Evolutionary conservation across 371 early-diverging fungal genomes (phyloP), one percentile per base, ranked within the genome.

Genomic region (Sporodiniella umbellata): DNA sequence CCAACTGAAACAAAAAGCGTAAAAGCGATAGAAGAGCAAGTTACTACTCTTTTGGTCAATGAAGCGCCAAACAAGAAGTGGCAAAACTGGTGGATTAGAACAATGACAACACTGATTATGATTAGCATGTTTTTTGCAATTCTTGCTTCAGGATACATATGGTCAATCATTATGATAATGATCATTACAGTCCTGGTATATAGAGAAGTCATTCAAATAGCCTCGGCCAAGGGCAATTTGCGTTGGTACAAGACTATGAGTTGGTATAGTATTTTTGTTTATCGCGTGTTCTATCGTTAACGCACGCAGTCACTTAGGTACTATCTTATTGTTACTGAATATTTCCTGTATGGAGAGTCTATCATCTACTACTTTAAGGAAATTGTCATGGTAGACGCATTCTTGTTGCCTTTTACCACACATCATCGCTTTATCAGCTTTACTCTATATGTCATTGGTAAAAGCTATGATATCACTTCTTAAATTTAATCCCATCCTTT

Each of bases 351-450:
- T 54, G 96, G 96, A 31, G 93, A 95, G 75, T 89, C 91, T 45
- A 76, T 95, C 49, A 92, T 94, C 51, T 86, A 90, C 50, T 87
- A 89, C 60, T 96, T 88, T 68, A 88, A 88, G 60, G 81, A 84
- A 50, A 70, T 79, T 40, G 81, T 90, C 33, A 75, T 87, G 61
- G 87, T 87, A 18, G 92, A 94, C 56, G 87, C 90, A 8, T 87
- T 91, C 49, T 58, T 94, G 39, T 62, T 85, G 48, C 88, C 91
- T 2, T 79, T 95, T 56, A 93, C 94, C 19, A 91, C 88, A 3
- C 94, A 98, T 63, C 97, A 98, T 68, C 79, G 88, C 22, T 97
- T 98, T 65, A 91, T 95, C 55, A 93, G 94, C 19, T 96, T 95
- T 63, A 75, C 81, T 22, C 74, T 95, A 42, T 98, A 96, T 64